phyloP scores from a whole-genome alignment of 495 filamentous ascomycete genomes.

The Xylaria longipes region DNA sequence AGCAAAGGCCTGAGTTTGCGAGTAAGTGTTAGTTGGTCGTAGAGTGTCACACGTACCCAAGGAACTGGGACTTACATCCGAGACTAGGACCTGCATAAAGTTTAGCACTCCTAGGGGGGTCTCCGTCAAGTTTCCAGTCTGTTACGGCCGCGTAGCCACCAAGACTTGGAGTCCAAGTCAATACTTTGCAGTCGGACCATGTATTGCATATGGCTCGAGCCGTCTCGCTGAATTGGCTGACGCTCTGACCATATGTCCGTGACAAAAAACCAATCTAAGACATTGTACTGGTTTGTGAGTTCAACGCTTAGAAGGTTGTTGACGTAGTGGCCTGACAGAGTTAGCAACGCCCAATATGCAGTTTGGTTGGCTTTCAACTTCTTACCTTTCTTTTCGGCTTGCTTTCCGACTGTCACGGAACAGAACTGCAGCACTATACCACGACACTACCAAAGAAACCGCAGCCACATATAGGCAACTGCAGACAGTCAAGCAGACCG shows the following conservation, averaged over 20 bases:
- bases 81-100: no score
- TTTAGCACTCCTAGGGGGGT: no score
- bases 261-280: slow-evolving; percentile 76
- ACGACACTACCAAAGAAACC: no score
- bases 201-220: slow-evolving; percentile 47
- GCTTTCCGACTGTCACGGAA: slow-evolving; percentile 68
- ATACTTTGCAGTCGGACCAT: slow-evolving; percentile 77
- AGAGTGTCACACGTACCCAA: no score
- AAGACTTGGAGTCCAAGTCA: slow-evolving; percentile 62
- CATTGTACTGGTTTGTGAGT: slow-evolving; percentile 69
- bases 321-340: slow-evolving; percentile 50
- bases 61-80: no score
- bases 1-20: no score
- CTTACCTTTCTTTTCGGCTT: background rate
- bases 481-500: background rate
- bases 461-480: background rate
- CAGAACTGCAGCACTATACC: no score
- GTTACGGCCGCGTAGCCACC: no score
- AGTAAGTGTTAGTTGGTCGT: no score
- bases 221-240: slow-evolving; percentile 28
- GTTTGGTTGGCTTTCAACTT: background rate
- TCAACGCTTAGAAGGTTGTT: slow-evolving; percentile 59
- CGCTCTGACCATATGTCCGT: slow-evolving; percentile 76
- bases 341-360: background rate
- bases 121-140: no score